Conservation (phyloP, 805 yeast species). For the Sungouiozyma intestinalis region DNA sequence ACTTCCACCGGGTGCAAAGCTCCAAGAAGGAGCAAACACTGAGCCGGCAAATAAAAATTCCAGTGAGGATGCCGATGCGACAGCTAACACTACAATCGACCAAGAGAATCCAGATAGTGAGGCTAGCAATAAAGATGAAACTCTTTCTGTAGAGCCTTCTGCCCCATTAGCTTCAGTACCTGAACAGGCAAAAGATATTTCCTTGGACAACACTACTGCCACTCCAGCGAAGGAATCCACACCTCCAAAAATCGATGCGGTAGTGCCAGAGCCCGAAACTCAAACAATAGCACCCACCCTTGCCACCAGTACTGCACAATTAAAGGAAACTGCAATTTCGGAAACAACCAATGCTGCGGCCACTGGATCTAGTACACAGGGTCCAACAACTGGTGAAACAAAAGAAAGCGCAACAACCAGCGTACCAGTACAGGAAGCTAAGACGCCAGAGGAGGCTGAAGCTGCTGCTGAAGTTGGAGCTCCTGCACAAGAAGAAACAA, state of each 20-base stretch:
- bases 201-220: neutral
- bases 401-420: neutral
- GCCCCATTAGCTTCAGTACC: neutral
- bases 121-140: neutral
- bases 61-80: neutral
- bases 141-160: neutral
- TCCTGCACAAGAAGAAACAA: neutral
- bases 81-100: neutral
- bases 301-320: too few relatives aligned
- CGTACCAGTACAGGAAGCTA: neutral
- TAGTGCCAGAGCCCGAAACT: neutral
- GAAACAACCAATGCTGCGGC: neutral
- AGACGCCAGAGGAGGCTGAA: neutral
- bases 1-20: constrained; percentile 1
- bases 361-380: neutral
- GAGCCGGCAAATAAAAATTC: too few relatives aligned
- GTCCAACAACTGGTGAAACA: neutral
- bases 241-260: too few relatives aligned
- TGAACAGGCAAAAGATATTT: neutral
- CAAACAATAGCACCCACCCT: too few relatives aligned
- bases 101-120: neutral
- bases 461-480: neutral
- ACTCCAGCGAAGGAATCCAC: neutral
- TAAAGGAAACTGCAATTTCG: too few relatives aligned
- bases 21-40: too few relatives aligned